Base-by-base conservation (phyloP, 192 early-diverging fungal species). In the Nowakowskiella sp. region DNA sequence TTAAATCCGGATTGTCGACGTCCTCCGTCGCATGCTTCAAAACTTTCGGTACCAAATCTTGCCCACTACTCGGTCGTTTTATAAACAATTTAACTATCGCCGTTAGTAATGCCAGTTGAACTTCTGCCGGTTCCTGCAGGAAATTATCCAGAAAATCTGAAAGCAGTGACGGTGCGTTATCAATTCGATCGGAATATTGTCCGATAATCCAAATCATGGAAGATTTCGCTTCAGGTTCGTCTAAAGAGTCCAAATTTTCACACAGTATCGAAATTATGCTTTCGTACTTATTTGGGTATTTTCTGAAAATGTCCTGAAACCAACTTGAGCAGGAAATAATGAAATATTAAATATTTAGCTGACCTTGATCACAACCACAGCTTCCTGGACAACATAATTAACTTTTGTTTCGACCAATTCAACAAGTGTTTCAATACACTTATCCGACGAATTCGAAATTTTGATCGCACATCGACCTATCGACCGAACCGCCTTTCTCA, bases 151-250 rank as follows among this genome's bases (percentile, higher is more conserved):
- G 59, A 66, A 97, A 99, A 46, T 74, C 78, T 6, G 81, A 85
- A 31, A 99, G 70, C 19, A 97, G 66, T 48, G 86, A 89, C 68
- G 92, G 85, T 3, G 96, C 86, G 67, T 96, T 96, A 42, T 94
- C 94, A 57, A 99, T 99, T 27, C 93, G 72, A 61, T 94, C 92
- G 4, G 94, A 86, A 63, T 99, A 97, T 70, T 99, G 91, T 1
- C 96, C 96, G 64, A 99, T 86, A 49, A 99, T 96, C 96, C 96
- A 99, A 47, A 99, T 91, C 86, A 97, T 88, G n/a, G 91, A 88
- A 1, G 91, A 86, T 63, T 92, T 94, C 26, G 96, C 94, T 64
- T 99, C 96, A 16, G 96, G 86, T 60, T 95, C 92, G 71, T 99
- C 96, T 31, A 99, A 68, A 53, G 82, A 85, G 61, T 96, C 96